phyloP scores from a whole-genome alignment of 139 green algal species.

The Tetraselmis chui region DNA sequence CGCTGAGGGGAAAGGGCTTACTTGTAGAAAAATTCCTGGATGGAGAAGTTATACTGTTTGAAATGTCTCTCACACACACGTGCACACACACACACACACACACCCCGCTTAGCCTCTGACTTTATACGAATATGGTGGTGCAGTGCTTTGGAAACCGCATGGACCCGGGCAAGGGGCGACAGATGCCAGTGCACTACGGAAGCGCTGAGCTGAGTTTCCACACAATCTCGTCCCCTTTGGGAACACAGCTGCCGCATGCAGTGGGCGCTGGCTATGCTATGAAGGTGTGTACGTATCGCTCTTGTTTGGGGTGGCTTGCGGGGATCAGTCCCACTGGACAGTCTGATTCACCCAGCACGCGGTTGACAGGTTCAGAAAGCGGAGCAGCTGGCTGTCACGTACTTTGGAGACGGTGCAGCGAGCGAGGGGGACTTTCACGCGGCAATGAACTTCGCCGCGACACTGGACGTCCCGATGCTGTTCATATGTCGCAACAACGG shows the following conservation, averaged over 20 bases:
- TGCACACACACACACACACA: too few relatives aligned
- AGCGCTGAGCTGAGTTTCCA: conserved; percentile 67
- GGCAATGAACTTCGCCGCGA: conserved; percentile 87
- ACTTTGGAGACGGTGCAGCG: conserved; percentile 83
- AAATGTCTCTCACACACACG: too few relatives aligned
- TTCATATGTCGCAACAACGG: conserved; percentile 98
- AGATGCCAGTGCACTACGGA: conserved; percentile 97
- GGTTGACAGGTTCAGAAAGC: conserved; percentile 27
- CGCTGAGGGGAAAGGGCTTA: background rate
- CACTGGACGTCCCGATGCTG: conserved; percentile 64
- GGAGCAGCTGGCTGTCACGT: conserved; percentile 40
- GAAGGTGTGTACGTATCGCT: conserved; percentile 51
- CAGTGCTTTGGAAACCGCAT: conserved; percentile 74
- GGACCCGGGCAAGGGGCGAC: conserved; percentile 77
- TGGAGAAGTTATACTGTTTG: too few relatives aligned
- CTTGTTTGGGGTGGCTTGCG: background rate
- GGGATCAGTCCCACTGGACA: background rate
- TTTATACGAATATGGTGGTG: too few relatives aligned
- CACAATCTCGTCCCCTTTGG: conserved; percentile 85
- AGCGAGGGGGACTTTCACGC: conserved; percentile 91
- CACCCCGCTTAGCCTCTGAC: too few relatives aligned
- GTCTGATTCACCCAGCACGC: too few relatives aligned
- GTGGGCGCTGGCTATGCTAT: conserved; percentile 82
- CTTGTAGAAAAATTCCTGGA: background rate
- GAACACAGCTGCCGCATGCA: conserved; percentile 90